Evolutionary conservation across 345 rosid species (phyloP).

Genomic region (Citrus sp.): DNA sequence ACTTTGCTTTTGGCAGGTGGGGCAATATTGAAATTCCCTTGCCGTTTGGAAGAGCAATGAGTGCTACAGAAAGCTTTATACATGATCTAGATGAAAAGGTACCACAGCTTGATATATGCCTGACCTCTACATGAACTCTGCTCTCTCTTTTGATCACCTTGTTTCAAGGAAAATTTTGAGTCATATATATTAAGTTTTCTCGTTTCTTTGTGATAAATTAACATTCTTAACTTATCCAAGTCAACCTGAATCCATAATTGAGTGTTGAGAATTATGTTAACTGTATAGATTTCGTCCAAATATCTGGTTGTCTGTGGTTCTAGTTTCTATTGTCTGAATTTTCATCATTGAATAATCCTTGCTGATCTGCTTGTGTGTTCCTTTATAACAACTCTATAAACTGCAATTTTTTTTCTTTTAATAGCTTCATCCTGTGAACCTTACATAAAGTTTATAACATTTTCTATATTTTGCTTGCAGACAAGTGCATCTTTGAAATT

Average conservation of each 20-base stretch:
- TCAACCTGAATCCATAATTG: neutral
- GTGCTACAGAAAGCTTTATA: slow-evolving; percentile 75
- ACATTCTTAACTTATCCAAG: neutral
- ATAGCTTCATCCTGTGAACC: neutral
- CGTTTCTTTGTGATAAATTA: neutral
- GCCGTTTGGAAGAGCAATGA: slow-evolving; percentile 98
- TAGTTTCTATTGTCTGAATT: neutral
- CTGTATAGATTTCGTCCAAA: neutral
- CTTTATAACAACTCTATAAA: neutral
- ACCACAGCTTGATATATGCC: slow-evolving; percentile 3
- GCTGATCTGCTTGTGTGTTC: neutral
- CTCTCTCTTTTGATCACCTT: slow-evolving; percentile 6
- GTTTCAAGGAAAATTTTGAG: slow-evolving; percentile 4
- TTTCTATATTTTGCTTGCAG: slow-evolving; percentile 37
- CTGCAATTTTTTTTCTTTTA: neutral
- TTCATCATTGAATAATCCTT: neutral
- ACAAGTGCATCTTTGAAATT: slow-evolving; percentile 96
- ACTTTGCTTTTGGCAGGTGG: slow-evolving; percentile 58
- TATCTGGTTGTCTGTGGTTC: neutral
- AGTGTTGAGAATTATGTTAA: neutral
- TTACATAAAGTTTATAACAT: neutral
- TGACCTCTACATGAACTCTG: neutral
- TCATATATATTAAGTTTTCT: neutral
- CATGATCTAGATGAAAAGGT: slow-evolving; percentile 99
- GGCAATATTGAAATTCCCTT: slow-evolving; percentile 84